Evolutionary conservation across 2,329 filamentous ascomycete species (phyloP), one percentile per base, ranked within the genome.

Genomic region (Colletotrichum orbiculare): DNA sequence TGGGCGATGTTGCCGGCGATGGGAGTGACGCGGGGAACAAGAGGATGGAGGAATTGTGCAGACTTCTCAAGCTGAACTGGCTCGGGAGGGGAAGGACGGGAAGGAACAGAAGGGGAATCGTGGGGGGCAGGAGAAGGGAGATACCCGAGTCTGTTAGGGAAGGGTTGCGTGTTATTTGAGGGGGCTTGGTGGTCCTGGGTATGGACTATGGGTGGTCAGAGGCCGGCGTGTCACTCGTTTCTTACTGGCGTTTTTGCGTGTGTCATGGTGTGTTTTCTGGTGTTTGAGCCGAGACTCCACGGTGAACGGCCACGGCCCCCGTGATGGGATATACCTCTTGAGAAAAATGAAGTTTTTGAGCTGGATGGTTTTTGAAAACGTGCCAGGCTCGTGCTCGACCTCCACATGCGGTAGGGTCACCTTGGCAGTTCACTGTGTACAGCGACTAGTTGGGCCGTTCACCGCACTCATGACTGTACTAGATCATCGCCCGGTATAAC

Each of bases 31-130:
- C 91, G 42, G 85, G 87, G 2, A 92, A 95, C 74, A 86, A 85
- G 61, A 93, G 91, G 77, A 91, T 98, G 72, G 91, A 95, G 67
- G 87, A 94, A 72, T 81, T 99, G 67, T 93, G 91, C 62, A 91
- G 93, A 73, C 89, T 96, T 71, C 82, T 99, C 67, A 99, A 98
- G 79, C 88, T 97, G 72, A 99, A 99, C 77, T 99, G 96, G 96
- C 85, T 99, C 2, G 95, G 95, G 0, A 84, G 96, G 50, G 95
- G 95, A 0, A 82, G 96, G 41, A 98, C 94, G 4, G 96, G 96
- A 0, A 84, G 96, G 68, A 96, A 98, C 76, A 82, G 96, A 57
- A 87, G 93, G 69, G 96, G 96, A 0, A 95, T 97, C 74, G 94
- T 98, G 1, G 94, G 94, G 2, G 86, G 85, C 0, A 76, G 86